Conservation (phyloP, 2,329 filamentous ascomycete species). For the Penicillium crustosum region DNA sequence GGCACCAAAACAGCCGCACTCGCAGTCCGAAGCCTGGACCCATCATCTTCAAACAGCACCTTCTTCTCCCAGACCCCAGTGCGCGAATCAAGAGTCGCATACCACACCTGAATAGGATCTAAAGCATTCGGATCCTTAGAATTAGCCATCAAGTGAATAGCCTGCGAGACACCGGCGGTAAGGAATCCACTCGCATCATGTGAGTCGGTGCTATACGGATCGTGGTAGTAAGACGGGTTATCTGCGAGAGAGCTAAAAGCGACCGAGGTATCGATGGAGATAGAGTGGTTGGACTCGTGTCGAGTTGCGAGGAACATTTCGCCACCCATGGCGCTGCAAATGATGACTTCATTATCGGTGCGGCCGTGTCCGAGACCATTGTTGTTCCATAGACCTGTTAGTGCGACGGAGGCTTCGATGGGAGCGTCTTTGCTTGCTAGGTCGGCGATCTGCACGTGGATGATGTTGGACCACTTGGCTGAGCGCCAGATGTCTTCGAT, state of each 20-base stretch:
- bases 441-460: slow-evolving; percentile 46
- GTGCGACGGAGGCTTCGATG: slow-evolving; percentile 45
- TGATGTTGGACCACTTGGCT: slow-evolving; percentile 52
- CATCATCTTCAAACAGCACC: slow-evolving; percentile 61
- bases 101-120: slow-evolving; percentile 53
- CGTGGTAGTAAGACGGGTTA: slow-evolving; percentile 60
- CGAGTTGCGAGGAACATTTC: slow-evolving; percentile 45
- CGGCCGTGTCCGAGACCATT: slow-evolving; percentile 58
- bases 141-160: slow-evolving; percentile 38
- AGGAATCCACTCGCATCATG: slow-evolving; percentile 57
- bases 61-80: slow-evolving; percentile 44
- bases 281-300: slow-evolving; percentile 28
- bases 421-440: slow-evolving; percentile 27
- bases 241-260: slow-evolving; percentile 51
- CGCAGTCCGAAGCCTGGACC: slow-evolving; percentile 49
- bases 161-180: slow-evolving; percentile 49
- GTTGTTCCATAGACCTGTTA: slow-evolving; percentile 52
- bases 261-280: slow-evolving; percentile 48
- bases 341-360: slow-evolving; percentile 33
- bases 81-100: slow-evolving; percentile 27
- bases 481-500: slow-evolving; percentile 49
- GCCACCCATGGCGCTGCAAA: slow-evolving; percentile 48
- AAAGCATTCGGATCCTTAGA: slow-evolving; percentile 37
- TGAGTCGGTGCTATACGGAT: slow-evolving; percentile 49
- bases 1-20: slow-evolving; percentile 56